Evolutionary conservation across 2,329 filamentous ascomycete genomes (phyloP).

Genomic region (Ophiocordyceps robertsii): DNA sequence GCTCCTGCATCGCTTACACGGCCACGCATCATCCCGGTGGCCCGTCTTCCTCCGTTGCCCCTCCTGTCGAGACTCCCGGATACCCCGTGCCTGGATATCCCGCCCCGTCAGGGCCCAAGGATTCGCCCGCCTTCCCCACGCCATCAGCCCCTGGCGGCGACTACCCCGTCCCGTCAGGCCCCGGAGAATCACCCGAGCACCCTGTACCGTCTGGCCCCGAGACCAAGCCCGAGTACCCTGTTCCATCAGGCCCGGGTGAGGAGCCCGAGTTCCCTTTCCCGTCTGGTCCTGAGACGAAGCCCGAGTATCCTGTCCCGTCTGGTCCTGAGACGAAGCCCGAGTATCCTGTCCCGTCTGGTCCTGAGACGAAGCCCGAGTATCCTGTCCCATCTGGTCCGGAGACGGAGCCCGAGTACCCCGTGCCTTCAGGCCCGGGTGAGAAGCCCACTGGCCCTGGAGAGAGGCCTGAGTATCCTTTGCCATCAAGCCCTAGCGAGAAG

Average conservation of each 20-base stretch:
- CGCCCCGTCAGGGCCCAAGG: background rate
- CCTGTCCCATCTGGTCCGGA: background rate
- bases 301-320: background rate
- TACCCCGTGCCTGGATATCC: background rate
- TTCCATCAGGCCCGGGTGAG: background rate
- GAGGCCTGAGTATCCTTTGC: background rate
- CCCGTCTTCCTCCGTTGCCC: constrained; percentile 1
- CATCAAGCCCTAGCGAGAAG: background rate
- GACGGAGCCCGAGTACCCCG: background rate
- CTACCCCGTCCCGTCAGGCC: background rate
- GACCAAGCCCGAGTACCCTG: background rate
- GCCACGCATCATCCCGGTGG: constrained; percentile 11
- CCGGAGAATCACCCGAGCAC: background rate
- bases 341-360: background rate
- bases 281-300: background rate
- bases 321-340: background rate
- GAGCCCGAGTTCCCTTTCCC: background rate
- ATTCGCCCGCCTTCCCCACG: background rate
- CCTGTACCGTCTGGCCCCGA: too few relatives aligned
- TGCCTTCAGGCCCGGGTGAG: background rate
- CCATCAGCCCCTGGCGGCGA: background rate
- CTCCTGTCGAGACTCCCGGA: constrained; percentile 1
- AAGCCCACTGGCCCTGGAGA: background rate
- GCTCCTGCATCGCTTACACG: constrained; percentile 24
- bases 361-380: background rate